Conservation (phyloP, 495 filamentous ascomycete species). For the Xylaria flabelliformis region DNA sequence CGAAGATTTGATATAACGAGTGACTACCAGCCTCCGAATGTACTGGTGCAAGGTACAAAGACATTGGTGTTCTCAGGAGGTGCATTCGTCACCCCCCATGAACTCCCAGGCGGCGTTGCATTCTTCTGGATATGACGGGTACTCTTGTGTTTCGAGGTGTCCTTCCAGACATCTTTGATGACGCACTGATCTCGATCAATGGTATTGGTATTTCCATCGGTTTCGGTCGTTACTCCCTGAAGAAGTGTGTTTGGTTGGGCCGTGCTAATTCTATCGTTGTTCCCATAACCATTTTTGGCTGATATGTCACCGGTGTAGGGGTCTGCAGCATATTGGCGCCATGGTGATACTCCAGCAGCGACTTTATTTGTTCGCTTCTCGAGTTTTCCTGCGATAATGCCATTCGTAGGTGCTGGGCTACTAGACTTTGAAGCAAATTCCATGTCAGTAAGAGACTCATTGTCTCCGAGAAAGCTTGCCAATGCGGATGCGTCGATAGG, state of each 20-base stretch:
- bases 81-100: background rate
- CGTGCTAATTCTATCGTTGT: too few species aligned
- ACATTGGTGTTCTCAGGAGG: background rate
- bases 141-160: slow-evolving; percentile 5
- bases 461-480: background rate
- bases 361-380: background rate
- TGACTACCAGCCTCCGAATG: background rate
- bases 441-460: background rate
- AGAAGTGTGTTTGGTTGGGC: background rate
- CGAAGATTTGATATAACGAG: background rate
- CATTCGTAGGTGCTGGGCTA: background rate
- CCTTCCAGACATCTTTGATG: slow-evolving; percentile 4
- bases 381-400: background rate
- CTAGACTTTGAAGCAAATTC: background rate
- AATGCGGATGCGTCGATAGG: background rate
- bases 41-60: background rate
- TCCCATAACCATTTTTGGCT: background rate
- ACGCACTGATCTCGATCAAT: background rate
- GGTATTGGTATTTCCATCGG: background rate
- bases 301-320: background rate
- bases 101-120: background rate
- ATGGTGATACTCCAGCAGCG: background rate
- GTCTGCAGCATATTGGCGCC: slow-evolving; percentile 9
- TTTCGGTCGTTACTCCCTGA: background rate
- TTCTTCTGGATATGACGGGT: background rate